These are phyloP conservation scores for Periconia digitata DNA, from an alignment of 2,329 filamentous ascomycete genomes.

Conservation along the genomic window DNA sequence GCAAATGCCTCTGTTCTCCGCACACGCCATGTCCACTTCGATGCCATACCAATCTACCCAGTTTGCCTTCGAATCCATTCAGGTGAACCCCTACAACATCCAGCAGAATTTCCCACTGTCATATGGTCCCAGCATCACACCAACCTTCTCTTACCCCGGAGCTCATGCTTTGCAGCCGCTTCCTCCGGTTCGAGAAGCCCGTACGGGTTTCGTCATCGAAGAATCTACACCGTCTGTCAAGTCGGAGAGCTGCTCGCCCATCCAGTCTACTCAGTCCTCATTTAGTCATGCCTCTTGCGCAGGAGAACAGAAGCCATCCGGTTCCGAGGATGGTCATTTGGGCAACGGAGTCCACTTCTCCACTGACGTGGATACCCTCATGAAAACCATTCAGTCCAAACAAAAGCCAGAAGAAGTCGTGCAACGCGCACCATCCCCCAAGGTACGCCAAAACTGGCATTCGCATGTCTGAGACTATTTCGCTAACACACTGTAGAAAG, in stretches of 20 bases:
- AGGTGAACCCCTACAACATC: conserved; percentile 41
- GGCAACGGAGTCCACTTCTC: conserved; percentile 62
- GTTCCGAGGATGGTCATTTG: conserved; percentile 44
- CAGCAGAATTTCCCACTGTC: conserved; percentile 34
- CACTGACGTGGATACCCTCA: conserved; percentile 84
- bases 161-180: conserved; percentile 23
- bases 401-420: conserved; percentile 42
- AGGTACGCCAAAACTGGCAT: conserved; percentile 39
- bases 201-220: conserved; percentile 23
- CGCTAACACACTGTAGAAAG: conserved; percentile 18
- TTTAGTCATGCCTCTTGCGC: conserved; percentile 38
- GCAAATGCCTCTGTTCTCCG: conserved; percentile 38
- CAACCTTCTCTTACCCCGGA: conserved; percentile 30
- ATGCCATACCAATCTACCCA: conserved; percentile 40
- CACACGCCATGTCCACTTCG: conserved; percentile 28
- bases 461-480: not conserved
- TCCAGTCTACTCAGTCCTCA: conserved; percentile 44
- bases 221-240: conserved; percentile 44
- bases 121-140: conserved; percentile 28
- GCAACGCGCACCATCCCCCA: conserved; percentile 24
- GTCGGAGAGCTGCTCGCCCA: conserved; percentile 45
- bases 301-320: conserved; percentile 48
- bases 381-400: conserved; percentile 83
- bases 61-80: conserved; percentile 37
- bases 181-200: conserved; percentile 32